phyloP scores from a whole-genome alignment of 495 filamentous ascomycete species.

The Xanthoparmelia taractica region DNA sequence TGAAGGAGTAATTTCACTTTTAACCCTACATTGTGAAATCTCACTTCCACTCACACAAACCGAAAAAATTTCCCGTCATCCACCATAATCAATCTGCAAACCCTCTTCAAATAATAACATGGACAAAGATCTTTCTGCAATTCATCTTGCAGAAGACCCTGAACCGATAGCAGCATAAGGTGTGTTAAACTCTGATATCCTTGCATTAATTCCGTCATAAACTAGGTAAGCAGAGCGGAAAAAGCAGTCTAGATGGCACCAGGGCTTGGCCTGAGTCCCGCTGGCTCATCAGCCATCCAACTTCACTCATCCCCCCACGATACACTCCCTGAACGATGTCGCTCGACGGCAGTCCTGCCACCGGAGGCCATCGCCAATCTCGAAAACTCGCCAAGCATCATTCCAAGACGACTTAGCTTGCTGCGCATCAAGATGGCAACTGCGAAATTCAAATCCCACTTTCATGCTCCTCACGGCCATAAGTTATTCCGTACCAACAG shows the following conservation, averaged over 20 bases:
- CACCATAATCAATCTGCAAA: neutral
- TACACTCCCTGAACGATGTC: constrained; percentile 15
- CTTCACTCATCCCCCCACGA: neutral
- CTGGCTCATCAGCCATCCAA: constrained; percentile 13
- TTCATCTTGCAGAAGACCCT: constrained; percentile 18
- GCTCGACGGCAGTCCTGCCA: constrained; percentile 16
- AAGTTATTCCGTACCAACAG: constrained; percentile 23
- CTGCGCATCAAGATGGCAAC: constrained; percentile 26
- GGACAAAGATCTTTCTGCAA: constrained; percentile 6
- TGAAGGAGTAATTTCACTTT: constrained; percentile 4
- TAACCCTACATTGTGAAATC: neutral
- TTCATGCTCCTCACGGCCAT: constrained; percentile 24
- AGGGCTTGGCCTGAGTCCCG: constrained; percentile 16
- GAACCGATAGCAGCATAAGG: constrained; percentile 9
- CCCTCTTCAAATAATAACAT: constrained; percentile 1
- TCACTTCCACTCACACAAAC: neutral
- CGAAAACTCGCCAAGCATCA: constrained; percentile 22
- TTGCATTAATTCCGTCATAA: constrained; percentile 14
- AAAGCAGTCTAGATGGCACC: constrained; percentile 14
- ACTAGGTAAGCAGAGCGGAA: constrained; percentile 3
- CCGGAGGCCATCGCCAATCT: constrained; percentile 22
- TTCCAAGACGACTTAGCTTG: constrained; percentile 20
- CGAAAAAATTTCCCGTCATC: neutral
- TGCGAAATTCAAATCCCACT: constrained; percentile 24
- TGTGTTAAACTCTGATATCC: constrained; percentile 6